Evolutionary conservation across 2,329 filamentous ascomycete genomes (phyloP), one percentile per base, ranked within the genome.

Genomic region (Phoma sp.): DNA sequence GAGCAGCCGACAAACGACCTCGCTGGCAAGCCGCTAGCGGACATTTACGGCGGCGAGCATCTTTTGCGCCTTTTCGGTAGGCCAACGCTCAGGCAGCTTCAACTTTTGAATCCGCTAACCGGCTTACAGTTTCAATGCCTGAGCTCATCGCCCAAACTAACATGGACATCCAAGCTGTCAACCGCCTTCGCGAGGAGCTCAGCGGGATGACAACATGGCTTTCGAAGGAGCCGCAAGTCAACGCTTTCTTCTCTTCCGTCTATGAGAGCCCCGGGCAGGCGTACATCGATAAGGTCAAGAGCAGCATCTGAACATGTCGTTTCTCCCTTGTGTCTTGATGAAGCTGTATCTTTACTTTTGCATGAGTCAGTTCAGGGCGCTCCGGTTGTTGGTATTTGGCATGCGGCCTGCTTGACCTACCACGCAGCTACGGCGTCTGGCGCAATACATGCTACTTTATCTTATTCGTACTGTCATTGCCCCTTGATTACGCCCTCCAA

Each of bases 121-220:
- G 10, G 12, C 8, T 9, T 10, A 1, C 13, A 96, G 94, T 96
- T 3, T 89, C 90, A 1, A 87, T 98, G 65, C 94, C 95, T 0
- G 95, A 99, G 72, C 86, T 98, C 36, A 88, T 98, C 59, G 93
- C 93, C 4, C 95, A 99, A 74, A 99, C 95, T 47, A 98, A 98
- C 77, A 96, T 99, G 92, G 95, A 98, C 70, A 83, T 89, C 48
- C 92, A 96, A 74, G 93, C 92, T 2, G 91, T 96, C 37, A 90
- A 88, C 59, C 89, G 92, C 41, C 85, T 98, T 24, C 88, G 92
- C 12, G 92, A 97, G 68, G 95, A 99, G 74, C 83, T 99, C 15
- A 84, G 86, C 64, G 94, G 92, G 76, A 88, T 99, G 76, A 91
- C 89, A 10, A 83, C 86, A 49, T 99, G 93, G 92, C 82, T 99